Base-by-base conservation (phyloP, 148 eudicot genomes). In the Heliamphora exappendiculata region DNA sequence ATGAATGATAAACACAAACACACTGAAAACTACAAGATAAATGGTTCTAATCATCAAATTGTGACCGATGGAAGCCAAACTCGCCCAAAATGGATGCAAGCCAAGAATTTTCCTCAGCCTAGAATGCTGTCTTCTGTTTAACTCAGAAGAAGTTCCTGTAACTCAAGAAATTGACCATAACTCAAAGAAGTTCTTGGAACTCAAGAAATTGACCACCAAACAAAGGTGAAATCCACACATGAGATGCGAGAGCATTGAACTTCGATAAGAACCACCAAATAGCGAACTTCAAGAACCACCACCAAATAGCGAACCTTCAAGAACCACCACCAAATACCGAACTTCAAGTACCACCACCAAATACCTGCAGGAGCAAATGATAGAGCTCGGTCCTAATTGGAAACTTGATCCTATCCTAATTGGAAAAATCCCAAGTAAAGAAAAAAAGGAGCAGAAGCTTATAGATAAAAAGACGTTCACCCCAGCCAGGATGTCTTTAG, bases 401-500 rank as follows among this genome's bases (percentile, higher is more conserved):
- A 26, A 17, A 19, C 42, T 19, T n/a, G 3, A 19, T 28, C 39
- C n/a, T 31, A n/a, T n/a, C n/a, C n/a, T n/a, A 42, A 58, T 22
- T 2, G 17, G 36, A 33, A 19, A 11, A 54, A 33, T 49, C 37
- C 7, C 31, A 26, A 34, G 39, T 5, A 42, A 68, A 5, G 3
- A 10, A 72, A 63, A 20, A 12, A 26, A 16, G 10, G 47, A 62
- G 49, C 53, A 12, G 17, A 66, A 47, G 37, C 6, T 36, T 28
- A 72, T 2, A n/a, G 14, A 26, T 1, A 50, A 29, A 45, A 26
- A 70, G 37, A 55, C 49, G 74, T 84, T 79, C 68, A 79, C 88
- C 42, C 85, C 89, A 39, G 88, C 87, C 57, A 91, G 68, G 20
- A 90, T 34, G 47, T 86, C 91, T 80, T 77, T 85, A 34, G 93